Conservation (phyloP, 805 yeast species). For the Scheffersomyces stipitis region DNA sequence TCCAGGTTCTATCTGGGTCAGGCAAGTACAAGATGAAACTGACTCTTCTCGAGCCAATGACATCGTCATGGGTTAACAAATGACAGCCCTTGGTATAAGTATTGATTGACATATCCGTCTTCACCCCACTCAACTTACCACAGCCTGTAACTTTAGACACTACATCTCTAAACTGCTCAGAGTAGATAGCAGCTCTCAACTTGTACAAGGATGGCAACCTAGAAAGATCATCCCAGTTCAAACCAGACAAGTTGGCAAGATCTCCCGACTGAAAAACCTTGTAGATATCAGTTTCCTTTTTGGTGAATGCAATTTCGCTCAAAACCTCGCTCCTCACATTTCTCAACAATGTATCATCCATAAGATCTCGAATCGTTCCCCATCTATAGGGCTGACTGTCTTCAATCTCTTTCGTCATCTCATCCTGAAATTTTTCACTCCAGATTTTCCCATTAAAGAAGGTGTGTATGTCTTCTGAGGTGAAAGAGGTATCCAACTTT, state of each 20-base stretch:
- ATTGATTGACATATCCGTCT: slow-evolving; percentile 90
- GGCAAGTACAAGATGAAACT: slow-evolving; percentile 91
- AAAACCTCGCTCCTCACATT: slow-evolving; percentile 84
- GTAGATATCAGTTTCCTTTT: slow-evolving; percentile 95
- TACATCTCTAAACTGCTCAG: slow-evolving; percentile 78
- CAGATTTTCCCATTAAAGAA: slow-evolving; percentile 53
- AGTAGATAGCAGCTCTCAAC: slow-evolving; percentile 83
- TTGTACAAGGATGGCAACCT: slow-evolving; percentile 74
- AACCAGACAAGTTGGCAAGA: slow-evolving; percentile 85
- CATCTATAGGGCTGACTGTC: slow-evolving; percentile 80
- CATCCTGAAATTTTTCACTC: slow-evolving; percentile 36
- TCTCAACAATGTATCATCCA: slow-evolving; percentile 75
- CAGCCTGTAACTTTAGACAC: slow-evolving; percentile 77
- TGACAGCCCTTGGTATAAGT: slow-evolving; percentile 93
- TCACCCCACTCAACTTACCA: slow-evolving; percentile 86
- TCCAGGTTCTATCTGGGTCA: slow-evolving; percentile 88
- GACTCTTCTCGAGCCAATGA: slow-evolving; percentile 90
- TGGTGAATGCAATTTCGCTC: slow-evolving; percentile 81
- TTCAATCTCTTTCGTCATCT: slow-evolving; percentile 44
- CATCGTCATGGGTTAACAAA: slow-evolving; percentile 93
- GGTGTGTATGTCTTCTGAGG: slow-evolving; percentile 35
- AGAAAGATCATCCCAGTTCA: slow-evolving; percentile 71
- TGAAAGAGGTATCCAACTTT: slow-evolving; percentile 13
- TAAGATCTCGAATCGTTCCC: slow-evolving; percentile 76
- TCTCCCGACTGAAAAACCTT: slow-evolving; percentile 90